These are phyloP conservation scores for Exophiala sp. DNA, from an alignment of 2,329 filamentous ascomycete genomes.

Conservation along the genomic window DNA sequence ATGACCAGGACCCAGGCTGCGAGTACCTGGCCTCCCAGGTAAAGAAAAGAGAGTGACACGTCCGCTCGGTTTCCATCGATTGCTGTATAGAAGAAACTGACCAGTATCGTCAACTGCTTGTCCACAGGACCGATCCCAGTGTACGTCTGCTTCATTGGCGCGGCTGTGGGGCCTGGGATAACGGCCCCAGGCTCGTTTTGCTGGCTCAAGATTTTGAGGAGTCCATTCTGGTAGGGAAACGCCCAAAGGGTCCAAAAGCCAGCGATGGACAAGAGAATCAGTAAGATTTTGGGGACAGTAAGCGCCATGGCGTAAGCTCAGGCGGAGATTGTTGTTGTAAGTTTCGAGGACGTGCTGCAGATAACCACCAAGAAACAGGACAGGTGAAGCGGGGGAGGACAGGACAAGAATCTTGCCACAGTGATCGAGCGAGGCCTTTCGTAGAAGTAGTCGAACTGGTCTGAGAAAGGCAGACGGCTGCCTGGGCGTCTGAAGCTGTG, in stretches of 20 bases:
- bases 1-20: constrained; percentile 43
- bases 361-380: too few relatives aligned
- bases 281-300: constrained; percentile 6
- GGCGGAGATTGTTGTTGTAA: neutral
- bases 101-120: constrained; percentile 29
- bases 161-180: constrained; percentile 28
- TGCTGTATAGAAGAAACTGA: constrained; percentile 40
- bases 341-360: too few relatives aligned
- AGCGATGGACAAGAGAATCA: constrained; percentile 19
- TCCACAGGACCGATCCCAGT: constrained; percentile 29
- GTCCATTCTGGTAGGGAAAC: constrained; percentile 30
- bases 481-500: too few relatives aligned
- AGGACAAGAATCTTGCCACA: too few relatives aligned
- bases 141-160: constrained; percentile 29
- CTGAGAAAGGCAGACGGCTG: too few relatives aligned
- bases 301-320: constrained; percentile 10
- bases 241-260: constrained; percentile 29
- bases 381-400: too few relatives aligned
- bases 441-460: too few relatives aligned
- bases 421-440: too few relatives aligned
- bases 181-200: constrained; percentile 28
- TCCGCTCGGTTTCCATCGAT: constrained; percentile 38
- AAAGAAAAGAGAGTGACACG: constrained; percentile 36
- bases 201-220: constrained; percentile 24
- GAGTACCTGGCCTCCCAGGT: constrained; percentile 41